Evolutionary conservation across 192 early-diverging fungal genomes (phyloP), one percentile per base, ranked within the genome.

Genomic region (Cladochytrium replicatum): DNA sequence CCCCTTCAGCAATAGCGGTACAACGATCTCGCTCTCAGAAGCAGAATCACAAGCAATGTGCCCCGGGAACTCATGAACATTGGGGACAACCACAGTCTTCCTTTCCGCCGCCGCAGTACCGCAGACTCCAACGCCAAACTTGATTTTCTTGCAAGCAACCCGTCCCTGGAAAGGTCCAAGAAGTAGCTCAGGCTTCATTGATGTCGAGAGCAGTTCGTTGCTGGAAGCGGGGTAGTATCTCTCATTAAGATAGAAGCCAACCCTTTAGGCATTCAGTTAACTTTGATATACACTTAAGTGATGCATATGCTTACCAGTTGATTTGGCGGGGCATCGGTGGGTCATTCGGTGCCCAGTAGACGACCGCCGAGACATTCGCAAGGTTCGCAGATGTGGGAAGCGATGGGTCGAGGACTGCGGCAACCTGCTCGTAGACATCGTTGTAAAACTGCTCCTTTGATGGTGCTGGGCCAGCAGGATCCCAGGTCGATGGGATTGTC

Each of bases 1-100:
- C 4, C 43, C 47, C 50, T 43, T 27, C 5, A 47, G 30, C 13
- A 78, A 68, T 28, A 89, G 47, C 23, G 92, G 92, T 32, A 95
- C 76, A 0, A 92, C 92, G 46, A 93, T 76, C 61, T 96, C 92
- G 43, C 83, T 86, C 46, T 82, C 70, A 9, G 82, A 81, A 3
- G 79, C 82, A 13, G 86, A 68, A 62, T 96, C 92, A 51, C 92
- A 96, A 0, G 89, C 86, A 61, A 96, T 96, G 66, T 96, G 89
- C 26, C 85, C 86, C 2, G 78, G 75, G 49, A 89, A 92, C 21
- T 70, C 65, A 55, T 88, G 83, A 26, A 92, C 89, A 49, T 96
- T 80, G 27, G 59, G 53, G 27, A 96, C 83, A 1, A 93, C 53
- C 31, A 82, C 58, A 0, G 83, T 74, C 29, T 47, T 7, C 11